Percentiles rank a stretch among this genome's conserved stretches.
Evolutionary conservation across 192 early-diverging fungal species (phyloP).

Genomic region (Thoreauomyces humboldtii): DNA sequence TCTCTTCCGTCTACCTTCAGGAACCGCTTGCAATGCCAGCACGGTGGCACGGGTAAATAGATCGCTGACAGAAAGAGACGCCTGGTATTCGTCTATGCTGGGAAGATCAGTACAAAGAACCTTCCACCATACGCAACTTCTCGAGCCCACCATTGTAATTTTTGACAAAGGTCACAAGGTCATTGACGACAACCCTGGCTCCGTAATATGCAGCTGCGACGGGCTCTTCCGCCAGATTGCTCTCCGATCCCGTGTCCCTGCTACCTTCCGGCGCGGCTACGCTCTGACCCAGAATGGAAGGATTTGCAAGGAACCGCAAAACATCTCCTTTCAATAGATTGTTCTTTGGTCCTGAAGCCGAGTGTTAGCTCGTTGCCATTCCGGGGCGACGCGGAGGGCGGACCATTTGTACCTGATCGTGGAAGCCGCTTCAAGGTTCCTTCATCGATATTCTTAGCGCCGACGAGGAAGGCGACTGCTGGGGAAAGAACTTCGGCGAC

Average conservation of each 20-base stretch:
- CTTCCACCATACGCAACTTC: not conserved
- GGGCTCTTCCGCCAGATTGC: not conserved
- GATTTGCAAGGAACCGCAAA: constrained; percentile 21
- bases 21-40: constrained; percentile 17
- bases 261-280: not conserved
- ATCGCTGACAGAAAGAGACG: constrained; percentile 16
- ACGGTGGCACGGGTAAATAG: constrained; percentile 17
- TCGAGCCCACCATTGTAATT: constrained; percentile 25
- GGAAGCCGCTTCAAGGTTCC: constrained; percentile 11
- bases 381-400: too few relatives aligned
- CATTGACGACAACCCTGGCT: constrained; percentile 10
- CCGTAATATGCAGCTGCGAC: constrained; percentile 10
- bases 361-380: too few relatives aligned
- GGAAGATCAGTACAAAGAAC: not conserved
- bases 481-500: constrained; percentile 23
- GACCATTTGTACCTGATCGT: constrained; percentile 30
- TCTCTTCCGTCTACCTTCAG: constrained; percentile 19
- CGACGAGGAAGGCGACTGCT: constrained; percentile 28
- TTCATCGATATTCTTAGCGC: constrained; percentile 9
- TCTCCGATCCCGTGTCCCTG: not conserved
- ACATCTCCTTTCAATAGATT: constrained; percentile 33
- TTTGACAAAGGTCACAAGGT: constrained; percentile 26
- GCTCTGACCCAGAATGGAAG: constrained; percentile 13
- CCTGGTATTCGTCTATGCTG: not conserved
- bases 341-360: constrained; percentile 30